These are phyloP conservation scores for Laguncularia racemosa DNA, from an alignment of 345 rosid species.

Conservation along the genomic window DNA sequence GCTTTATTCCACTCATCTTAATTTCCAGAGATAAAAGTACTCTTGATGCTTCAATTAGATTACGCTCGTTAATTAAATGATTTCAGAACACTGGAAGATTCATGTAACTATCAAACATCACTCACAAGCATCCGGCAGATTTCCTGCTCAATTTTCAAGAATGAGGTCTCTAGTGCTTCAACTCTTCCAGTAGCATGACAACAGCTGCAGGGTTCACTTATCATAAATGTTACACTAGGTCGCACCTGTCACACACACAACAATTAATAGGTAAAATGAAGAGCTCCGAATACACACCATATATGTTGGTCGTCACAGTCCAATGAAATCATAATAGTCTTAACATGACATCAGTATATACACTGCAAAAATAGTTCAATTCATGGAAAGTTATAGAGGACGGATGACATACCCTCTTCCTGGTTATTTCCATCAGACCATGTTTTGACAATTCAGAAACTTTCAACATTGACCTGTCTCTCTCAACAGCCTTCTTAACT, in stretches of 20 bases:
- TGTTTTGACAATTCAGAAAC: constrained; percentile 90
- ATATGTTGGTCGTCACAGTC: too few relatives aligned
- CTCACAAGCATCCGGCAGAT: constrained; percentile 83
- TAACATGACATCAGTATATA: too few relatives aligned
- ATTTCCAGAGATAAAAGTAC: too few relatives aligned
- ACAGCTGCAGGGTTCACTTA: constrained; percentile 89
- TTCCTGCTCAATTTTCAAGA: constrained; percentile 93
- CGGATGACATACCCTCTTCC: constrained; percentile 69
- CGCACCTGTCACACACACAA: constrained; percentile 58
- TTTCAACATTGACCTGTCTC: constrained; percentile 82
- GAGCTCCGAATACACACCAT: too few relatives aligned
- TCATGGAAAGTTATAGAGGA: background rate
- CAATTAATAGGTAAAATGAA: background rate
- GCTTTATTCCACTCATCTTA: too few relatives aligned
- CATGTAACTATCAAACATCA: constrained; percentile 8
- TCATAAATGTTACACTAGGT: constrained; percentile 92
- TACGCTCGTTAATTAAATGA: too few relatives aligned
- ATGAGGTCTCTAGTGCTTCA: constrained; percentile 92
- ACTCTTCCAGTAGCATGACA: constrained; percentile 97
- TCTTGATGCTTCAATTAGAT: background rate
- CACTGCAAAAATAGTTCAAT: too few relatives aligned
- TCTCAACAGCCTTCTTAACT: constrained; percentile 85
- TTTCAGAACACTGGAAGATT: background rate
- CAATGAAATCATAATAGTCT: background rate
- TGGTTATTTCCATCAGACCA: constrained; percentile 97